Evolutionary conservation across 441 rosid genomes (phyloP).

Genomic region (Pelargonium citronellum): DNA sequence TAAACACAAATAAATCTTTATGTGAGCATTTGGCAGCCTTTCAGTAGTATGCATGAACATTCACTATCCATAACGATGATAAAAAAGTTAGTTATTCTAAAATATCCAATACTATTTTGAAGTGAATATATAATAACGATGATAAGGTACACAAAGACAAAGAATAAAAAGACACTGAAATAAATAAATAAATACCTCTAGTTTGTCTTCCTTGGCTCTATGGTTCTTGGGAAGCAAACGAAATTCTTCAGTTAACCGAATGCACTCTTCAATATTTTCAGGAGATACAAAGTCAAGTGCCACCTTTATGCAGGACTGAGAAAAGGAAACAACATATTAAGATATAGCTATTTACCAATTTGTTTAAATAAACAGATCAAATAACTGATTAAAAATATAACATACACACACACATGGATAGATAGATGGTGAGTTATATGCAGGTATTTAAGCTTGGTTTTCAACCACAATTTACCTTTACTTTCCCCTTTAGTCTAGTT

Average conservation of each 20-base stretch:
- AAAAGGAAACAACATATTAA: conserved; percentile 8
- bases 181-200: conserved; percentile 42
- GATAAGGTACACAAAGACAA: neutral
- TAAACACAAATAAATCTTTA: neutral
- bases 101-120: neutral
- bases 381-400: neutral
- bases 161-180: neutral
- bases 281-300: conserved; percentile 92
- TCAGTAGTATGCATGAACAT: conserved; percentile 3
- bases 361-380: neutral
- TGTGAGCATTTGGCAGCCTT: conserved; percentile 4
- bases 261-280: conserved; percentile 62
- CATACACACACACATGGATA: neutral
- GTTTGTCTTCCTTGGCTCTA: conserved; percentile 81
- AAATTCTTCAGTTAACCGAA: conserved; percentile 72
- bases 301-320: conserved; percentile 82
- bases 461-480: neutral
- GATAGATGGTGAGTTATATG: neutral
- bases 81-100: neutral
- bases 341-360: neutral
- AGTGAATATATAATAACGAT: neutral
- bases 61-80: neutral
- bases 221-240: conserved; percentile 78
- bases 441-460: neutral
- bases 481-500: neutral